Evolutionary conservation across 345 rosid species (phyloP), one percentile per base, ranked within the genome.

Genomic region (Citropsis articulata): DNA sequence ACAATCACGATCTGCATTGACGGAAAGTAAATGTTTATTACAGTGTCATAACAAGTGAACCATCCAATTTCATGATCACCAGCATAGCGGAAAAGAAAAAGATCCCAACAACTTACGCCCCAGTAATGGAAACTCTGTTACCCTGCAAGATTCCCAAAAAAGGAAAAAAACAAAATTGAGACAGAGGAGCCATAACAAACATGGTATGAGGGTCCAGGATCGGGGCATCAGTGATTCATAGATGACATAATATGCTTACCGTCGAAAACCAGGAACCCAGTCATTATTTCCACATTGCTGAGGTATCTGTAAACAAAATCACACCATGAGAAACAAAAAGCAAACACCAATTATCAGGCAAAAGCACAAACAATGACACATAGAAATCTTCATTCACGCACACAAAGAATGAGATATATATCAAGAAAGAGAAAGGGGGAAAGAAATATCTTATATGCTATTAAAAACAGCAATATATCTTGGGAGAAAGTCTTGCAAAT

Each of bases 21-120:
- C 25, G n/a, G 42, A 61, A 77, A 10, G 50, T 10, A 63, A 64
- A 30, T 64, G 22, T 68, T 27, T 25, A 22, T 40, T 22, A 40
- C 0, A 19, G 28, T 28, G 70, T 60, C 55, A 28, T 21, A 28
- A 21, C 40, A 76, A 35, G 66, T 76, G 59, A 19, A 21, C 25
- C 65, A 66, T 25, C 6, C 25, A 36, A 67, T 57, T 28, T 69
- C 14, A 21, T 77, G 13, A 57, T 38, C 33, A 66, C 31, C 36
- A 33, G 18, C 22, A 22, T 48, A 27, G 38, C 0, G 21, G 62
- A 12, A 64, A 66, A 53, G 6, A 30, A 30, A 64, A 64, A 30
- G 67, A 59, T 60, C 18, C 10, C 33, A 73, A 73, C 9, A 42
- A 75, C 69, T 45, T 75, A 75, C 77, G 1, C 8, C 25, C 77